Evolutionary conservation across 2,329 filamentous ascomycete species (phyloP), one percentile per base, ranked within the genome.

Genomic region (Thielaviopsis populi): DNA sequence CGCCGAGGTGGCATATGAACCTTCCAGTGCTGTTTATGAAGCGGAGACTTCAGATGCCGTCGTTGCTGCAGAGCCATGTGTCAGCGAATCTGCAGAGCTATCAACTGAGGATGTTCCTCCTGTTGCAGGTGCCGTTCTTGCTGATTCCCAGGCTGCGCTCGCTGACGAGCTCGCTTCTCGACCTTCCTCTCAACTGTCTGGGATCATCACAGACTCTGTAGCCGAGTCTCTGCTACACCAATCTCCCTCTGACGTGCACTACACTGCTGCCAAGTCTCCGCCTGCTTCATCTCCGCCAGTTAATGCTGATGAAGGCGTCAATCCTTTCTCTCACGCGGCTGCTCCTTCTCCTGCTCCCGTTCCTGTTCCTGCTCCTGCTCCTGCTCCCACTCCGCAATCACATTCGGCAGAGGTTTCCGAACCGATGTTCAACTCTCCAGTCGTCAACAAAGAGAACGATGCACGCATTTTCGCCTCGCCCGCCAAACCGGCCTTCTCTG

Each of bases 341-440:
- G 33, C 30, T 10, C 37, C 53, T 24, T n/a, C 15, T 37, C 19
- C 46, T 43, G 58, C 41, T 43, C 11, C 58, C 13, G 33, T n/a
- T 22, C 58, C 58, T 6, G 17, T 13, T 13, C n/a, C 40, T 24
- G 15, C 56, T 59, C 17, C 30, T 7, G 30, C 41, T 42, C 11
- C 41, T 11, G 11, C 41, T n/a, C 41, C 41, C 17, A n/a, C n/a
- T 19, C 4, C 42, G 6, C 3, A 46, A 46, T n/a, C 42, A 3
- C 15, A 19, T 5, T 46, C n/a, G 15, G 42, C 42, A 46, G 42
- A 63, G 4, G 56, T 24, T 42, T 13, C 15, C 17, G 42, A 60
- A 37, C 54, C 56, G 10, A 17, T 17, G 24, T 59, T 53, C 56
- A 54, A 63, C 24, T 63, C 63, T 4, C 63, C 63, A 1, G 33